Conservation (phyloP, 768 basidiomycete species). For the Kwoniella newhampshirensis region DNA sequence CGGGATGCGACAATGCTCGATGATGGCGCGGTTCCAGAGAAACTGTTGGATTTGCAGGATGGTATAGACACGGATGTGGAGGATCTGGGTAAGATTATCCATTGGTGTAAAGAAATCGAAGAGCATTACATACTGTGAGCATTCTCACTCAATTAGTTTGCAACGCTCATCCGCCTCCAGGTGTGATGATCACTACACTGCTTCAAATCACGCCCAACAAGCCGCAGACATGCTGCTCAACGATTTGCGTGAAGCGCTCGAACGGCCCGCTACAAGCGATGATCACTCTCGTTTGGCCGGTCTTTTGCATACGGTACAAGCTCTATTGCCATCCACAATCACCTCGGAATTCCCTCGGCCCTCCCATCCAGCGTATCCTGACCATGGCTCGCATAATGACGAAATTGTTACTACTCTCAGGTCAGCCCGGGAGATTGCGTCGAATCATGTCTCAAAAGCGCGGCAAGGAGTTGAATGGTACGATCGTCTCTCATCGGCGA, state of each 20-base stretch:
- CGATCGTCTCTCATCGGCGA: not conserved
- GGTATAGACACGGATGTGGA: constrained; percentile 26
- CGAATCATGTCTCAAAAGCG: not conserved
- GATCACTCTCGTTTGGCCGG: constrained; percentile 8
- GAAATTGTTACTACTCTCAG: constrained; percentile 6
- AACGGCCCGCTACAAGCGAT: constrained; percentile 21
- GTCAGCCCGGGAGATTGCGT: not conserved
- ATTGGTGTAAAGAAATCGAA: constrained; percentile 30
- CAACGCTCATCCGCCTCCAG: constrained; percentile 7
- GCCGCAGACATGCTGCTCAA: constrained; percentile 5
- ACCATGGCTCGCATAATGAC: constrained; percentile 12
- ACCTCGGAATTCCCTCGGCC: constrained; percentile 18
- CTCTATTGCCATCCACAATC: constrained; percentile 5
- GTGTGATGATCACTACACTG: constrained; percentile 15
- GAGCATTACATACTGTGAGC: constrained; percentile 33
- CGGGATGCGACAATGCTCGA: not conserved
- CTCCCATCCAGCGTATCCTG: constrained; percentile 24
- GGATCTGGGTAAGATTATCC: constrained; percentile 12
- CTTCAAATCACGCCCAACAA: constrained; percentile 4
- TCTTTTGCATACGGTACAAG: constrained; percentile 1
- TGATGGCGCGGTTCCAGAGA: constrained; percentile 36
- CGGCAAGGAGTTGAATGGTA: constrained; percentile 22
- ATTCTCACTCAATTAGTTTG: not conserved
- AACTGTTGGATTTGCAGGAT: constrained; percentile 44
- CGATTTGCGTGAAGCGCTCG: constrained; percentile 1